Base-by-base conservation (phyloP, 306 rosid genomes). In the Fragaria ananassa region DNA sequence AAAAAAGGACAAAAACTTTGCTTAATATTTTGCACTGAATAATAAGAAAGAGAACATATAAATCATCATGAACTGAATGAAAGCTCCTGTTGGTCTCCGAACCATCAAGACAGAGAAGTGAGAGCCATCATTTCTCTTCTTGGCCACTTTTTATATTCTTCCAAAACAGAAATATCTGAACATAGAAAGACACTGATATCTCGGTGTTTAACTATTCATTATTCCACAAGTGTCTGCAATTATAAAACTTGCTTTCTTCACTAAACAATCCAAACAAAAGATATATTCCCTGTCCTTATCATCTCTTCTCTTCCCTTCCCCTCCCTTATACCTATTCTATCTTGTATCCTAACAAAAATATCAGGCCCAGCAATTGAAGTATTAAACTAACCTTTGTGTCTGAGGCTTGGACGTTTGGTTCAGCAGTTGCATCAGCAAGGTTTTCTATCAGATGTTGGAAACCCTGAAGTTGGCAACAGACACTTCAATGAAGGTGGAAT, bases 401-500 rank as follows among this genome's bases (percentile, higher is more conserved):
- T 76, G 85, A 74, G 81, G 82, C 75, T 75, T 78, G 81, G 79
- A 81, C 76, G 53, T 78, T 79, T 51, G 84, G 37, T 77, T 82
- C 89, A 34, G 83, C 54, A 69, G 80, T 80, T 80, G 85, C 78
- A 79, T 74, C 87, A 74, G 81, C 84, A 7, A 89, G 85, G 61
- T 83, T 87, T 77, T 90, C 91, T 80, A 93, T 81, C 83, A 91
- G 81, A 76, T 79, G 78, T 45, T 87, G 90, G 82, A 93, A 91
- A 44, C 82, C 85, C 98, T 91, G 85, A 41, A 13, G 18, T 66
- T 71, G 44, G 65, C 44, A 71, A 46, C 66, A 77, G 41, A 46
- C 49, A 56, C 68, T 58, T 27, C 66, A 78, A 41, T 35, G 27
- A 80, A 72, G 44, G 81, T 37, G n/a, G 23, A 72, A 76, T 61